Conservation (phyloP, 257 asterid species). For the Fraxinus excelsior region DNA sequence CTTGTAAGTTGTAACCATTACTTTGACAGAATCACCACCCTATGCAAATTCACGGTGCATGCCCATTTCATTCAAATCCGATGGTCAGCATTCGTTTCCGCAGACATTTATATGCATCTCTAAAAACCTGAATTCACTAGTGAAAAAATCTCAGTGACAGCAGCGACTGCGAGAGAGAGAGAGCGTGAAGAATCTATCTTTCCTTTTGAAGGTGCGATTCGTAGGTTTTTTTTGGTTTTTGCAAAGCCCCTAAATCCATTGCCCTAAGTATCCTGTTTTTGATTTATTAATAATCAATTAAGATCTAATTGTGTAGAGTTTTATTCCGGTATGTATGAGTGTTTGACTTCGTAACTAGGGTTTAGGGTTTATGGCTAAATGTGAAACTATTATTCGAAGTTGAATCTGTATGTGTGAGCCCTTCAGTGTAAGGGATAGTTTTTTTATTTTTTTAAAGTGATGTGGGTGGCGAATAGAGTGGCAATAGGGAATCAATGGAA, state of each 20-base stretch:
- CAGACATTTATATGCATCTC: not conserved
- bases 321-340: not conserved
- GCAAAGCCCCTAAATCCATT: not conserved
- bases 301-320: not conserved
- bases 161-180: not conserved
- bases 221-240: not conserved
- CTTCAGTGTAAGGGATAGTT: not conserved
- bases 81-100: not conserved
- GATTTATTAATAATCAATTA: not conserved
- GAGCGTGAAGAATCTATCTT: not conserved
- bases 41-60: not conserved
- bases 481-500: not conserved
- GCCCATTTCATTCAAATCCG: not conserved
- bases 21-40: too few relatives aligned
- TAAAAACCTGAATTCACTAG: not conserved
- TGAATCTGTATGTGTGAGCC: not conserved
- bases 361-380: constrained; percentile 18
- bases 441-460: not conserved
- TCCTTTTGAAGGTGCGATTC: not conserved
- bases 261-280: not conserved
- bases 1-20: too few relatives aligned
- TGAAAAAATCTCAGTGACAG: not conserved
- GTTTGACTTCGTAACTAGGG: not conserved
- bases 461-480: not conserved
- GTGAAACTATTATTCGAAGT: not conserved